Evolutionary conservation across 495 filamentous ascomycete species (phyloP), one percentile per base, ranked within the genome.

Genomic region (Sordaria brevicollis): DNA sequence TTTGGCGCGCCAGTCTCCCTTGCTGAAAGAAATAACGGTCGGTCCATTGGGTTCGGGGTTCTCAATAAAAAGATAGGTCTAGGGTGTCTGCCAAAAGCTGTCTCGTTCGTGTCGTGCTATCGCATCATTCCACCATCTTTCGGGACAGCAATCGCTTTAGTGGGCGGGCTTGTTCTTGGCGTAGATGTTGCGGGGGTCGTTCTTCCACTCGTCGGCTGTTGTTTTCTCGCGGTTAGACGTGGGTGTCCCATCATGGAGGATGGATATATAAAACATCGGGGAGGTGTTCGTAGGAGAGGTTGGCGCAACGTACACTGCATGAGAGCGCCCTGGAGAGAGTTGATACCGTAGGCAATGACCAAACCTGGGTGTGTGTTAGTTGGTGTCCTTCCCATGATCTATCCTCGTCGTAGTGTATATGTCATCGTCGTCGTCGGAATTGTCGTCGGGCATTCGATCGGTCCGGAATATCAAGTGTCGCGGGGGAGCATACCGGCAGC

Each of bases 101-200:
- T 62, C 49, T 62, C 33, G 49, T 62, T 62, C 49, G 49, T 17
- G 49, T 62, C 49, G 49, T 62, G 4, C 70, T 31, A 66, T 66
- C 72, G 67, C 73, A 41, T 68, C 71, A 66, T 49, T 57, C 66
- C 70, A 49, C 66, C 71, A 35, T 39, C 21, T 57, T 31, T 31
- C 6, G 0, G 9, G n/a, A n/a, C 36, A 67, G 34, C 25, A 33
- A 57, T 57, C 49, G 25, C 66, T 73, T n/a, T 80, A 81, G 76
- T 81, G 78, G 65, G 77, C 74, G 76, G 86, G 84, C 49, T 73
- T 72, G 33, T 76, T 74, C 86, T 90, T 90, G 41, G 83, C 81
- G 78, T 87, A 84, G 75, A 90, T 91, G 87, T 97, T 97, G 79
- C 94, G 88, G 72, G 94, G 94, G 84, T 98, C 94, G 86, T 95